Base-by-base conservation (phyloP, 2,329 filamentous ascomycete species). In the Lasiodiplodia theobromae region DNA sequence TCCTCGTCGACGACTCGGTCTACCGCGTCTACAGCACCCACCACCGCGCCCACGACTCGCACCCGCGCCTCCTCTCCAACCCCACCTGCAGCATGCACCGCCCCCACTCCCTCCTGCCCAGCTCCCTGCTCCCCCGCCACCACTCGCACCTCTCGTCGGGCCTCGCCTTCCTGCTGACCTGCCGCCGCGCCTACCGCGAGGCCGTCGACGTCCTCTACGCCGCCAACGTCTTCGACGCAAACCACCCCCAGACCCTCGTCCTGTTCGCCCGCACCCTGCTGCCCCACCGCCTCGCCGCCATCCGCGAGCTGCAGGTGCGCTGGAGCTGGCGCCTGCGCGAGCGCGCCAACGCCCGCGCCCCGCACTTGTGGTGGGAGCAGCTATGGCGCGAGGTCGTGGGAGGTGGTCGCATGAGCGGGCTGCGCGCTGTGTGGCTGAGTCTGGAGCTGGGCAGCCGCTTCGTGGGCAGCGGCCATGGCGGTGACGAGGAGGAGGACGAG, bases 201-300 rank as follows among this genome's bases (percentile, higher is more conserved):
- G 40, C 58, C 16, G 31, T 51, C 16, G 38, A 49, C 25, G n/a
- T 10, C 8, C 58, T 63, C 14, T 63, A 63, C 58, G 3, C 8
- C 3, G 40, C 21, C 40, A 63, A 63, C 58, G 25, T 51, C 40
- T 63, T 63, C 58, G 58, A 63, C 40, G 16, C 31, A 40, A 63
- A 44, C 25, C 58, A 63, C 16, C 58, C 58, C 16, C 58, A 63
- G 18, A 49, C 58, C 4, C 31, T 63, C 38, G 44, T 37, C 7
- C 25, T 49, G 25, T 63, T 63, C 58, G 58, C 58, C 16, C 6
- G 10, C 16, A 34, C 58, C 40, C 21, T 51, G 25, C 23, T 23
- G 25, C 58, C 58, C 8, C 23, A 37, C 21, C 58, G 58, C 25
- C 58, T 63, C 4, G 58, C 58, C 10, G 3, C 10, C 8, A 23